Percentiles rank a stretch among this genome's conserved stretches.
These are phyloP conservation scores for Casuarina cunninghamiana DNA, from an alignment of 306 rosid genomes.

Conservation along the genomic window DNA sequence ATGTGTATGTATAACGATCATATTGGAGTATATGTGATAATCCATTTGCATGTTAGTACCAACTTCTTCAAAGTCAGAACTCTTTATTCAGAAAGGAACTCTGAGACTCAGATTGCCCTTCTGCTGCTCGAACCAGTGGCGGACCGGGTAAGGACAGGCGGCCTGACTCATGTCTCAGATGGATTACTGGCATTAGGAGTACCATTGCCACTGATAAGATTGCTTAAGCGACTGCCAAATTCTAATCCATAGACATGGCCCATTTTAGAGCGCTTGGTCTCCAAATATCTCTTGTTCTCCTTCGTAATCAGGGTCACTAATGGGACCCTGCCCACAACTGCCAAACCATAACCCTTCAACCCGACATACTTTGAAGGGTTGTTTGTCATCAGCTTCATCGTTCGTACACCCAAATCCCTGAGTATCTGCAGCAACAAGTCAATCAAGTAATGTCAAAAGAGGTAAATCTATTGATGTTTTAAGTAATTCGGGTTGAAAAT, in stretches of 20 bases:
- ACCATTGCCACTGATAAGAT: conserved; percentile 38
- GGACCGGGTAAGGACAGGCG: conserved; percentile 4
- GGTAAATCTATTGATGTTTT: too few species aligned
- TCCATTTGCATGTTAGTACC: conserved; percentile 13
- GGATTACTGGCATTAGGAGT: conserved; percentile 26
- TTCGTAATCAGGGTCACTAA: conserved; percentile 64
- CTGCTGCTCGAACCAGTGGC: not conserved
- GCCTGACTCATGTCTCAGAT: conserved; percentile 23
- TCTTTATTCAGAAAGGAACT: not conserved
- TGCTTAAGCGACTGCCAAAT: conserved; percentile 32
- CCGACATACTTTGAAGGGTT: conserved; percentile 83
- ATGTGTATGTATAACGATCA: not conserved
- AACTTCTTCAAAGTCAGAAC: not conserved
- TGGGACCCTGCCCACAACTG: conserved; percentile 74
- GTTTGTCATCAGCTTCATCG: conserved; percentile 91
- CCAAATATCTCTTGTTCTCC: conserved; percentile 71
- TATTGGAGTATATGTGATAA: conserved; percentile 23
- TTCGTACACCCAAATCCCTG: conserved; percentile 74
- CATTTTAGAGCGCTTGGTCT: conserved; percentile 80
- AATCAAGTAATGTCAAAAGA: not conserved
- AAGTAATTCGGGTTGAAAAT: not conserved
- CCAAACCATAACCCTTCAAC: conserved; percentile 81
- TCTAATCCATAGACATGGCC: conserved; percentile 62
- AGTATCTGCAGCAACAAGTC: conserved; percentile 52
- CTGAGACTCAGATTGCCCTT: not conserved